Evolutionary conservation across 169 alveolate species (phyloP), one percentile per base, ranked within the genome.

Genomic region (Pseudocohnilembus persalinus): DNA sequence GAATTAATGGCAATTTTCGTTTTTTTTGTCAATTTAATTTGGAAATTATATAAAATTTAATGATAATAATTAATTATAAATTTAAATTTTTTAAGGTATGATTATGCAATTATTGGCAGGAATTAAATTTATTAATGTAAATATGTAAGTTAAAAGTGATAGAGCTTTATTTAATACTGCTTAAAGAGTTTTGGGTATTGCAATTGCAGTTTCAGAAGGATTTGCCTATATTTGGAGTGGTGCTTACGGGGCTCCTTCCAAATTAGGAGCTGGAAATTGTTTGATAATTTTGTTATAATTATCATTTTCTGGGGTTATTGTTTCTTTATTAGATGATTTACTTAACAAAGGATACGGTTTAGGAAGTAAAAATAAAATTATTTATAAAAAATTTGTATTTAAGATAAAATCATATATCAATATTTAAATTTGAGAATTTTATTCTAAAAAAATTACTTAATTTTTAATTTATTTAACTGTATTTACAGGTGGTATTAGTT

Each of bases 161-260:
- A 83, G 84, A 49, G 84, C 84, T 81, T 81, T 90, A 76, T 76
- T 90, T 75, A 90, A 85, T 33, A 84, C 89, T 35, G 77, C 89
- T 49, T 74, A 82, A 82, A 82, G 74, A 88, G 88, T 87, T 26
- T 86, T 90, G 20, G 90, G 88, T 26, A 74, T 90, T 28, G 79
- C 86, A 29, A 90, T 90, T 74, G 76, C 93, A 33, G 31, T 90
- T 63, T 88, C 88, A 27, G 93, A 90, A 83, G 93, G 89, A 65
- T 74, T 87, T 74, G 93, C 93, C 28, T 86, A 86, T 75, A 87
- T 90, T 24, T 86, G 88, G 88, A 78, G 89, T 85, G 93, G 93
- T 27, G 76, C 75, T 63, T 90, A 90, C 83, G 93, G 93, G 26
- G 93, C 83, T 34, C 63, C 85, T 0, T 72, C 34, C 76, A 31